Base-by-base conservation (phyloP, 495 filamentous ascomycete genomes). In the Oidiodendron maius region DNA sequence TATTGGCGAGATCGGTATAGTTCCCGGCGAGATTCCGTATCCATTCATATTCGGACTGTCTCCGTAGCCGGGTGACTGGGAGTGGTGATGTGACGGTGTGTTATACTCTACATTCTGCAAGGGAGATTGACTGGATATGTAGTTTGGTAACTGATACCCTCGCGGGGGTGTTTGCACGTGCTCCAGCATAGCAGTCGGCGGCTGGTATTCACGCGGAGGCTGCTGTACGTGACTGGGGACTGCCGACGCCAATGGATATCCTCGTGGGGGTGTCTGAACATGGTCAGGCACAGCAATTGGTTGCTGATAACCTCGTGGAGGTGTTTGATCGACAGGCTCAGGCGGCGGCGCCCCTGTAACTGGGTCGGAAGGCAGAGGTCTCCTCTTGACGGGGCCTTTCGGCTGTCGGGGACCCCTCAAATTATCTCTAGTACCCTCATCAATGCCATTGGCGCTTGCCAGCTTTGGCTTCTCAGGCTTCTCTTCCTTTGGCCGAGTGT, bases 341-440 rank as follows among this genome's bases (percentile, higher is more conserved):
- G 71, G 68, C 3, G 68, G 60, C 21, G 67, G 67, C 22, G 50
- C 48, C 26, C 75, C 72, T 12, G 73, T 78, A 40, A 81, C 71
- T 8, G 86, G 84, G 61, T 88, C 83, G 8, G 78, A 75, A 4
- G 89, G 89, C 38, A 95, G 63, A 2, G 90, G 90, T 26, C 90
- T 80, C 51, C 90, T 74, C 64, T 88, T 91, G 37, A 89, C 71
- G 4, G 66, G 64, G 15, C 78, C 66, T 53, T 79, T 80, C 25
- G 69, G 63, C 41, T 56, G 52, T 51, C 77, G 70, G n/a, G 81
- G 83, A 30, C 74, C 84, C 44, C 65, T 74, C 26, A 62, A 44
- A 16, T 55, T 51, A 23, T 55, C 59, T 46, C 51, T 58, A 17
- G 45, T 30, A n/a, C 16, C 55, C 22, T 70, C 66, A 6, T 55